These are phyloP conservation scores for Xerophyta viscosa DNA, from an alignment of 106 monocot species.

Conservation along the genomic window DNA sequence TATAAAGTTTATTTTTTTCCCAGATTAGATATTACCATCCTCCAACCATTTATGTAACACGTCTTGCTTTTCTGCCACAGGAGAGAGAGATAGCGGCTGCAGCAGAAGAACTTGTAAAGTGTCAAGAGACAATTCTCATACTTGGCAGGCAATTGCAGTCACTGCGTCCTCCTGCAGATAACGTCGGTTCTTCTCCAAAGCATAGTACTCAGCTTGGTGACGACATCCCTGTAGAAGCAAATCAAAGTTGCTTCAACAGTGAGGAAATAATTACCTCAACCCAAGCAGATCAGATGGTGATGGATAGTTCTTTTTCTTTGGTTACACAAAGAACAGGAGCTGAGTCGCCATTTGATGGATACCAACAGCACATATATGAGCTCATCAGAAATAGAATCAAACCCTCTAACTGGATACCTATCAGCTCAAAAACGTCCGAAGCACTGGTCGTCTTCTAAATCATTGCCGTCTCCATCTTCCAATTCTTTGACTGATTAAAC, in stretches of 20 bases:
- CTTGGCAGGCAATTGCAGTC: constrained; percentile 72
- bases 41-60: not conserved
- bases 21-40: no score
- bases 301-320: constrained; percentile 10
- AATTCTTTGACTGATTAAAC: constrained; percentile 37
- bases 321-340: constrained; percentile 16
- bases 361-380: constrained; percentile 28
- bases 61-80: constrained; percentile 12
- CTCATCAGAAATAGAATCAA: constrained; percentile 38
- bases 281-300: constrained; percentile 16
- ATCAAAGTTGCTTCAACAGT: constrained; percentile 8
- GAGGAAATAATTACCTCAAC: constrained; percentile 10
- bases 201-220: constrained; percentile 11
- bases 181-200: constrained; percentile 17
- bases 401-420: constrained; percentile 26
- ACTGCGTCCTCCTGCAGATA: constrained; percentile 34
- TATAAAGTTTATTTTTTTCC: no score
- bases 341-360: constrained; percentile 44
- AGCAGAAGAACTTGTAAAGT: constrained; percentile 84
- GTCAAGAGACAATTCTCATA: constrained; percentile 88
- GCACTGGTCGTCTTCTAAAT: constrained; percentile 32
- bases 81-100: constrained; percentile 90
- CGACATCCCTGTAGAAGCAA: constrained; percentile 8
- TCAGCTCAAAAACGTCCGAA: constrained; percentile 32
- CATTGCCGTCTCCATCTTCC: constrained; percentile 33